phyloP scores from a whole-genome alignment of 2,329 filamentous ascomycete species.

The Cercospora canescens region DNA sequence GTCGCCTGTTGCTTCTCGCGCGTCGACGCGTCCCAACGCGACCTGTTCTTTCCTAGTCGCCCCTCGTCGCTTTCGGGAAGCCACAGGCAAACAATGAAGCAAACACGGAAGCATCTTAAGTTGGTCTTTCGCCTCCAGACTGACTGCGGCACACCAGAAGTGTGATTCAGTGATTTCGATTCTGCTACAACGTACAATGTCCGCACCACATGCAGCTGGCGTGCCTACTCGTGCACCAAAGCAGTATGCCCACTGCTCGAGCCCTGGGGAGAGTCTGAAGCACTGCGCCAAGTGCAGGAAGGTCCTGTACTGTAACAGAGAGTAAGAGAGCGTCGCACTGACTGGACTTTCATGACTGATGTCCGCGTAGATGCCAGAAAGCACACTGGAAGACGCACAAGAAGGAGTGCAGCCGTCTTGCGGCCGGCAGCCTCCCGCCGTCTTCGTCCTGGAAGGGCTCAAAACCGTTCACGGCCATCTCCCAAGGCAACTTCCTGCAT shows the following conservation, averaged over 20 bases:
- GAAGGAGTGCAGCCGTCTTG: conserved; percentile 28
- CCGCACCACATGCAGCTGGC: neutral
- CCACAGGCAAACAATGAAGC: neutral
- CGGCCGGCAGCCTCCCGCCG: neutral
- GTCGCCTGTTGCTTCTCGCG: neutral
- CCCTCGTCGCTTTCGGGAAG: neutral
- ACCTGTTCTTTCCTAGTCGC: neutral
- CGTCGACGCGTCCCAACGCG: neutral
- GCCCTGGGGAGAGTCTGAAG: conserved; percentile 20
- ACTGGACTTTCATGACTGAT: neutral
- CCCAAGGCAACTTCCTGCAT: conserved; percentile 25
- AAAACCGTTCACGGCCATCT: conserved; percentile 20
- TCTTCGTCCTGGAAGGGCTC: neutral
- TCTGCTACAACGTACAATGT: neutral
- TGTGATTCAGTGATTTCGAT: too few species aligned
- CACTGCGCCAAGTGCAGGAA: conserved; percentile 35
- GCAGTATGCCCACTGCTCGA: conserved; percentile 20
- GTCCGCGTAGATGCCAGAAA: conserved; percentile 33
- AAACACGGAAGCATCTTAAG: neutral
- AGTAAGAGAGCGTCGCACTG: neutral
- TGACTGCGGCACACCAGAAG: too few species aligned
- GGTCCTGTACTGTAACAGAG: conserved; percentile 35
- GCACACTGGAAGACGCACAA: conserved; percentile 38
- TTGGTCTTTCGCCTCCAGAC: neutral
- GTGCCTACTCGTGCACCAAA: neutral